Evolutionary conservation across 1,284 basidiomycete genomes (phyloP).

Genomic region (Albatrellus sp.): DNA sequence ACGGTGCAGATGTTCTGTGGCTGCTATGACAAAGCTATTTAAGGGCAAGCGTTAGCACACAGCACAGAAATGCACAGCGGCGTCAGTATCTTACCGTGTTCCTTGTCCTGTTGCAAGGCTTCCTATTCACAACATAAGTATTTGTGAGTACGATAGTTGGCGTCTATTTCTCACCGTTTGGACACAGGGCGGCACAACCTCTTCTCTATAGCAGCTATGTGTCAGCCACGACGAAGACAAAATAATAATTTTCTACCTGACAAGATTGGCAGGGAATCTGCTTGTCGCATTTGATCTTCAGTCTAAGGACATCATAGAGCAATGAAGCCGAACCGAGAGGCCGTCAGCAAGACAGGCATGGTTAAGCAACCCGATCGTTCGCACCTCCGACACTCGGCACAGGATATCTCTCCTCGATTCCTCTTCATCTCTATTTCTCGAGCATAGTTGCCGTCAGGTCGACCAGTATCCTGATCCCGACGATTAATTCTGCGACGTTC

Average conservation of each 20-base stretch:
- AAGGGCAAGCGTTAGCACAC: neutral
- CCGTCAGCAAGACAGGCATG: slow-evolving; percentile 3
- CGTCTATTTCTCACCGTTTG: slow-evolving; percentile 37
- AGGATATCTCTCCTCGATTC: slow-evolving; percentile 35
- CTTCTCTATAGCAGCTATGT: slow-evolving; percentile 26
- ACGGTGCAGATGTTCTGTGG: slow-evolving; percentile 54
- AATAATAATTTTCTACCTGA: slow-evolving; percentile 25
- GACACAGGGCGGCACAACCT: slow-evolving; percentile 59
- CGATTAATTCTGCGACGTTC: slow-evolving; percentile 14
- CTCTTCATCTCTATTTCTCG: slow-evolving; percentile 19
- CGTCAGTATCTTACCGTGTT: slow-evolving; percentile 29
- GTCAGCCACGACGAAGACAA: neutral
- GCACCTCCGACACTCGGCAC: slow-evolving; percentile 53
- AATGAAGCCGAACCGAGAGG: slow-evolving; percentile 1
- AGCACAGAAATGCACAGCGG: neutral
- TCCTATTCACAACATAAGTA: slow-evolving; percentile 20
- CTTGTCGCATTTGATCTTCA: slow-evolving; percentile 70
- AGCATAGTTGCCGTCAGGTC: slow-evolving; percentile 19
- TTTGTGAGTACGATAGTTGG: neutral
- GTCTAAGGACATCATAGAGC: slow-evolving; percentile 22
- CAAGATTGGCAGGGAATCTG: slow-evolving; percentile 62
- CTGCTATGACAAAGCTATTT: slow-evolving; percentile 47
- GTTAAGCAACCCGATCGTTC: slow-evolving; percentile 14
- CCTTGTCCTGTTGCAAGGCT: slow-evolving; percentile 53
- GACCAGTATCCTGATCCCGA: slow-evolving; percentile 17